Evolutionary conservation across 352 stramenopile genomes (phyloP), one percentile per base, ranked within the genome.

Genomic region (Phytopythium boreale): DNA sequence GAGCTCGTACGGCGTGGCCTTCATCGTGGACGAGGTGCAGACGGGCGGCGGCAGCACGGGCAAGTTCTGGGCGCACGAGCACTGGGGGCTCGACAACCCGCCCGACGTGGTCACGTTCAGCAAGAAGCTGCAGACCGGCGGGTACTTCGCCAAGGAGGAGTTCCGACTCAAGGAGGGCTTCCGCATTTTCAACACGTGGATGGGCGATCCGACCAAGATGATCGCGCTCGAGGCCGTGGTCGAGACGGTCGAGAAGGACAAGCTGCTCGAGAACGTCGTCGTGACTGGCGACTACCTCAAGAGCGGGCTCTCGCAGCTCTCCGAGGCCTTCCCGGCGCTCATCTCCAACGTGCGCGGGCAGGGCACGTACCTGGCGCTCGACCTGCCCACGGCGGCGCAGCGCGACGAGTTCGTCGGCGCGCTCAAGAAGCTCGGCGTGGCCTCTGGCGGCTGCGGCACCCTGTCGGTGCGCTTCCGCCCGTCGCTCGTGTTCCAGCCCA

Each of bases 171-270:
- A 63, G 34, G 84, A 95, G 56, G 77, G 79, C 8, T 95, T 90
- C 64, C 86, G 86, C 47, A 93, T 93, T 46, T 95, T 95, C 71
- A 95, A 95, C 74, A 95, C 86, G 59, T 95, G 86, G 86, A 95
- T 95, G 86, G 86, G 86, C 51, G 86, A 95, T 63, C 86, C 86
- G 22, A 77, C 83, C 37, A 95, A 95, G 70, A 90, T 93, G 82
- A 89, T 95, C 61, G 79, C 80, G 31, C 69, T 92, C 4, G 77
- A 95, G 61, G 82, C 81, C 26, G 88, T 93, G 57, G 67, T 95
- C 11, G 78, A 92, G 8, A 78, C 84, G 10, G 56, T 95, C 17
- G 76, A 86, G 29, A 68, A 67, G 26, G 80, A 91, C 58, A 59
- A 71, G 4, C 63, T 95, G 29, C 70, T 95, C 37, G 79, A 89